These are phyloP conservation scores for Thalia dealbata DNA, from an alignment of 176 grass and related monocot species.

Conservation along the genomic window DNA sequence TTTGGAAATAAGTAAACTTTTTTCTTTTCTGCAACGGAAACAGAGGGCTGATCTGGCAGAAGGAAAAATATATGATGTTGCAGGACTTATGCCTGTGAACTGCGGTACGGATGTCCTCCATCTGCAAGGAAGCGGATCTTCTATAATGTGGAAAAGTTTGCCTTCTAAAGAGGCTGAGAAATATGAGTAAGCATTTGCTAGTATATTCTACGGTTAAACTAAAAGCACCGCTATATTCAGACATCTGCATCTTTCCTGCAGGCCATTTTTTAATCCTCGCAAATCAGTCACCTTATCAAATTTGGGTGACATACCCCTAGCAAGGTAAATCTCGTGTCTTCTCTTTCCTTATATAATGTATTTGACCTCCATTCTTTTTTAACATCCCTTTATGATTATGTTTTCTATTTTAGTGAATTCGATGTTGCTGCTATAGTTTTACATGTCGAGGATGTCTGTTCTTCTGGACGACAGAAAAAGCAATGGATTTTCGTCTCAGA, in stretches of 20 bases:
- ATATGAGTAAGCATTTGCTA: constrained; percentile 62
- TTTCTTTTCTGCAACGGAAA: background rate
- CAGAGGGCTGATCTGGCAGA: constrained; percentile 82
- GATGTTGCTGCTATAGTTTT: constrained; percentile 72
- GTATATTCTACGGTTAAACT: constrained; percentile 8
- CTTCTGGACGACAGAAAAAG: constrained; percentile 55
- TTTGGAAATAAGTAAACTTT: too few species aligned
- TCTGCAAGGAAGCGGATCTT: constrained; percentile 74
- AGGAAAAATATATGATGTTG: constrained; percentile 70
- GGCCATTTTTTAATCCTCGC: constrained; percentile 66
- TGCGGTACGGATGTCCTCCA: constrained; percentile 38
- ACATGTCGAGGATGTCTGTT: constrained; percentile 60
- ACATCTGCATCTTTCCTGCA: constrained; percentile 24
- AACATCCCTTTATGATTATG: constrained; percentile 3
- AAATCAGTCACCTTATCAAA: constrained; percentile 59
- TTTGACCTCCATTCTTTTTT: background rate
- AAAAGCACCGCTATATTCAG: background rate
- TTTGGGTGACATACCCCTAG: constrained; percentile 62
- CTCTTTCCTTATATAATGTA: constrained; percentile 13
- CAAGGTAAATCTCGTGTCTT: constrained; percentile 42
- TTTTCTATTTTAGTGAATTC: constrained; percentile 62
- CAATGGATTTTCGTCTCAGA: constrained; percentile 90
- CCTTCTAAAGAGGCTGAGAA: constrained; percentile 35
- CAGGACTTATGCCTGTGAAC: constrained; percentile 49
- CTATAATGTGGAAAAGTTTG: constrained; percentile 56